Base-by-base conservation (phyloP, 441 rosid species). In the Metrosideros polymorpha region DNA sequence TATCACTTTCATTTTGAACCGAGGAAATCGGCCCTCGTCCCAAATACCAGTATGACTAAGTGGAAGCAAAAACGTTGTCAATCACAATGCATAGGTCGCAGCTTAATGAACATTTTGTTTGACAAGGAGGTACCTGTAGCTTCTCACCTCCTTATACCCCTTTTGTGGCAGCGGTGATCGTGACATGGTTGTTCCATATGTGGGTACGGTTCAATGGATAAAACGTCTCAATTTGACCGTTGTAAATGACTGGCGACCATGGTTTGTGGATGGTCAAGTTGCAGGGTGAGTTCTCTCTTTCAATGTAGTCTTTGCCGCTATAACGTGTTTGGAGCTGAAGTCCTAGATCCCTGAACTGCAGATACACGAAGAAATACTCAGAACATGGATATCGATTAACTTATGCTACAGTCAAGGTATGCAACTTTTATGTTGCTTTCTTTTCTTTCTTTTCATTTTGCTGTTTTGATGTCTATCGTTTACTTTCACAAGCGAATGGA, bases 381-480 rank as follows among this genome's bases (percentile, higher is more conserved):
- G 84, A 85, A 10, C 13, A 90, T 50, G 86, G 86, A 42, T 86
- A 61, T 85, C 88, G 87, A 29, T 54, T 90, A 51, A 88, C 88
- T 49, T 90, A 85, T 84, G 86, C 91, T 22, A 90, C 91, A 7
- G 84, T 90, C 55, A 88, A 90, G 90, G 91, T 75, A 87, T 86
- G 89, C 50, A 76, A 4, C 13, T 15, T 42, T 22, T 66, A 22
- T 18, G 13, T 29, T 59, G 29, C 56, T 54, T 57, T 82, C 12
- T 6, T 25, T 19, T 4, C 39, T 35, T 25, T 15, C 71, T 82
- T 2, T 30, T 42, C 14, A 42, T 47, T 47, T 2, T 24, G 29
- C 59, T 30, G 43, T 82, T 47, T 54, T 30, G 17, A 30, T 18
- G 55, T 18, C 39, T 82, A 49, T 51, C 0, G 35, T 49, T 6